Conservation (phyloP, 1,284 basidiomycete genomes). For the Ustilago crameri region DNA sequence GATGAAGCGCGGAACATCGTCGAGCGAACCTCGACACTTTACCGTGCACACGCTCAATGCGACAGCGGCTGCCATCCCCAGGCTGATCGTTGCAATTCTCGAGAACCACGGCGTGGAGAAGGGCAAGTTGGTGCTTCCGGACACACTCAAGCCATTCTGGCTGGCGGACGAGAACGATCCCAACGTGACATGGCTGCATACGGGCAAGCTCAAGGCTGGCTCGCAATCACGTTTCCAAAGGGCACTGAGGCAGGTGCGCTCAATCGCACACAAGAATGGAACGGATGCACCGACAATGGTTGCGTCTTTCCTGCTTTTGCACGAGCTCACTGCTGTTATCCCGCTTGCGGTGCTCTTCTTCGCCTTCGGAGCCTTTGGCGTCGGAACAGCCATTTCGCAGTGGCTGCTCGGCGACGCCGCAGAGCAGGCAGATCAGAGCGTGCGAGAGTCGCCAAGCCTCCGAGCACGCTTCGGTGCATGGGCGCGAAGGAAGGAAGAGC, state of each 20-base stretch:
- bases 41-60: constrained; percentile 64
- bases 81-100: constrained; percentile 62
- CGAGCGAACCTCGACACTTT: not conserved
- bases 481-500: constrained; percentile 60
- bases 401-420: constrained; percentile 49
- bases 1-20: constrained; percentile 4
- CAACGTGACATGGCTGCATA: constrained; percentile 53
- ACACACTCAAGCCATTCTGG: constrained; percentile 58
- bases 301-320: constrained; percentile 82
- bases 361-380: constrained; percentile 76
- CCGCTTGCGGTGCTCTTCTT: constrained; percentile 83
- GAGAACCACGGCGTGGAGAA: constrained; percentile 57
- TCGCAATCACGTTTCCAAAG: constrained; percentile 28
- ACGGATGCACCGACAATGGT: constrained; percentile 81
- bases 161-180: constrained; percentile 41
- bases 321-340: constrained; percentile 85
- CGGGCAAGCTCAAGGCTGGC: constrained; percentile 11
- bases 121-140: constrained; percentile 54
- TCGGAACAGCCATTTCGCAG: constrained; percentile 77
- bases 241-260: constrained; percentile 42
- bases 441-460: constrained; percentile 4
- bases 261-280: constrained; percentile 67
- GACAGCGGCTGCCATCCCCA: constrained; percentile 63
- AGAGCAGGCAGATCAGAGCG: not conserved
- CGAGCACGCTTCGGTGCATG: constrained; percentile 22